Percentiles rank a stretch among this genome's conserved stretches.
Evolutionary conservation across 2,329 filamentous ascomycete species (phyloP).

Genomic region (Calycina marina): DNA sequence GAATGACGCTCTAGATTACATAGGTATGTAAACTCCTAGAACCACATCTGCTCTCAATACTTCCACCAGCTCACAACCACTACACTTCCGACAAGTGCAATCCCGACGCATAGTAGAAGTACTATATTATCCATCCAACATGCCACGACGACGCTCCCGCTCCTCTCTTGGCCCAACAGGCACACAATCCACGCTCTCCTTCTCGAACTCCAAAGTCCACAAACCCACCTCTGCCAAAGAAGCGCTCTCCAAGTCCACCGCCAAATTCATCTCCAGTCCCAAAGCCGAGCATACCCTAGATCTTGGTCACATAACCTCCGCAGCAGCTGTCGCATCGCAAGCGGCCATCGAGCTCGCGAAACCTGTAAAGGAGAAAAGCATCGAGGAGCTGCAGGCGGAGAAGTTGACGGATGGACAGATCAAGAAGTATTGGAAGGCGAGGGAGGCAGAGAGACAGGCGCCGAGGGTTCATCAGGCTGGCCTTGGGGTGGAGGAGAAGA

Average conservation of each 20-base stretch:
- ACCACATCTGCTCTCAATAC: no score
- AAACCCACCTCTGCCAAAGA: slow-evolving; percentile 30
- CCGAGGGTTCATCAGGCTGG: slow-evolving; percentile 65
- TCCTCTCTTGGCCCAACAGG: slow-evolving; percentile 24
- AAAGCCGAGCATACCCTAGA: slow-evolving; percentile 3
- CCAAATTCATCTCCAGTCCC: not conserved
- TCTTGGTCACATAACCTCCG: slow-evolving; percentile 9
- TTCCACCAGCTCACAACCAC: no score
- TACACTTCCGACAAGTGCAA: no score
- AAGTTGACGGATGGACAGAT: slow-evolving; percentile 55
- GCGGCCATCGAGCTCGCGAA: slow-evolving; percentile 8
- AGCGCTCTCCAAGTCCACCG: not conserved
- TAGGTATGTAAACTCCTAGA: no score
- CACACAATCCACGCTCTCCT: slow-evolving; percentile 44
- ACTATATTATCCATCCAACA: no score
- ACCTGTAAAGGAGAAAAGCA: slow-evolving; percentile 29
- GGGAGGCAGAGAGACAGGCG: slow-evolving; percentile 55
- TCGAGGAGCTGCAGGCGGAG: slow-evolving; percentile 42
- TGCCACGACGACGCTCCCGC: slow-evolving; percentile 24
- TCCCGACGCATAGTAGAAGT: no score
- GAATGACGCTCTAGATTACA: no score
- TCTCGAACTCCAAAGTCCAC: slow-evolving; percentile 42
- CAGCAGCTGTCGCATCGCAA: slow-evolving; percentile 12
- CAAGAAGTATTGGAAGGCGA: slow-evolving; percentile 58
- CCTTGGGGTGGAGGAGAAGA: slow-evolving; percentile 63